Conservation (phyloP, 371 early-diverging fungal species). For the Mortierella sp. region DNA sequence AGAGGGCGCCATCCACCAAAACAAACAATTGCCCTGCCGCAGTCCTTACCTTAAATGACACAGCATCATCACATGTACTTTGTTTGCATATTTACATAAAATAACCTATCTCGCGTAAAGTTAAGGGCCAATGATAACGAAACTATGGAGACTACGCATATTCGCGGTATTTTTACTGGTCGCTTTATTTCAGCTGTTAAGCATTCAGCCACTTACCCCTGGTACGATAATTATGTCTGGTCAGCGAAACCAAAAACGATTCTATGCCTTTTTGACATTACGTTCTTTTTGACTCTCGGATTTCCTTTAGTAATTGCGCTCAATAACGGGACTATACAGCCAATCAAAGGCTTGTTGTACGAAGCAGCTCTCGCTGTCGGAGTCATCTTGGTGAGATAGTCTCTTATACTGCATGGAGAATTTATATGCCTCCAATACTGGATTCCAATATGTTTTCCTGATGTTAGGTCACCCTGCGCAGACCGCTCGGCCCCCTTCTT, state of each 20-base stretch:
- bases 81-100: background rate
- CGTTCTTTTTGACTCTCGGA: constrained; percentile 7
- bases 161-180: background rate
- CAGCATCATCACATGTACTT: no score
- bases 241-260: no score
- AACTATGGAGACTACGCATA: no score
- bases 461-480: constrained; percentile 18
- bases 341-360: constrained; percentile 42
- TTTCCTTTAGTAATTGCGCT: constrained; percentile 29
- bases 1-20: background rate
- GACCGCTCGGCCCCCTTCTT: constrained; percentile 8
- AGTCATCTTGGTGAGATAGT: constrained; percentile 31
- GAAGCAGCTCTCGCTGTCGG: constrained; percentile 35
- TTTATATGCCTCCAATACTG: no score
- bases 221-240: no score
- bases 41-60: background rate
- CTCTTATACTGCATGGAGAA: background rate
- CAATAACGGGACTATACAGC: constrained; percentile 25
- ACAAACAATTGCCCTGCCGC: background rate
- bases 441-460: background rate
- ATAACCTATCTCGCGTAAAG: background rate
- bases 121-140: no score
- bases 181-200: background rate
- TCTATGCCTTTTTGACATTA: background rate
- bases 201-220: background rate